Evolutionary conservation across 257 asterid genomes (phyloP), one percentile per base, ranked within the genome.

Genomic region (Nicotiana sylvestris): DNA sequence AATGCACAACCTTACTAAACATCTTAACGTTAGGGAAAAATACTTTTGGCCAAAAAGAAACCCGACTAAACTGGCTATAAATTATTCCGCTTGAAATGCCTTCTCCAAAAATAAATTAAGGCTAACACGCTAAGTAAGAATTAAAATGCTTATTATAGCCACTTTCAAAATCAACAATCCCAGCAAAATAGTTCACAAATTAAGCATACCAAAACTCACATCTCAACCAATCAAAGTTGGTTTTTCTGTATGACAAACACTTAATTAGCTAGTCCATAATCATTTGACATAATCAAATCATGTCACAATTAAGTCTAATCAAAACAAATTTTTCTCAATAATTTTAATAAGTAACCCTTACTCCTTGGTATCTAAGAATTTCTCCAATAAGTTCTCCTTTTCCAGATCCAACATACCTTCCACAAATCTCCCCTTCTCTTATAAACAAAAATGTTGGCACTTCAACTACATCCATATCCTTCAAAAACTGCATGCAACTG

Each of bases 301-400:
- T 72, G 4, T 72, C 25, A 21, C 37, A 72, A 72, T 46, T 12
- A 25, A 70, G 78, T 72, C 43, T 43, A 21, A 15, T 1, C 13
- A 27, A 12, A 29, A 61, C 37, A 21, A 21, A 64, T 29, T 16
- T 25, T 5, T n/a, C 49, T 43, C n/a, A 70, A 70, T 12, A 72
- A 46, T 6, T 21, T 49, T 66, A 85, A 64, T 92, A 92, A 21
- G 97, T 96, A 39, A 91, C 97, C 77, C 95, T 86, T 77, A 96
- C 99, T 6, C 99, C 99, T 81, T 93, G 98, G 87, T 96, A 94
- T 86, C 95, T 92, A 37, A 96, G 92, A 79, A 96, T 93, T 86
- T 96, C 99, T n/a, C 99, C 99, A 6, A 96, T 90, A 21, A 96
- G 97, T 85, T 96, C 99, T 25, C 99, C 99, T 78, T 92, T 96